phyloP scores from a whole-genome alignment of 1,284 basidiomycete species.

The Moesziomyces parantarcticus region DNA sequence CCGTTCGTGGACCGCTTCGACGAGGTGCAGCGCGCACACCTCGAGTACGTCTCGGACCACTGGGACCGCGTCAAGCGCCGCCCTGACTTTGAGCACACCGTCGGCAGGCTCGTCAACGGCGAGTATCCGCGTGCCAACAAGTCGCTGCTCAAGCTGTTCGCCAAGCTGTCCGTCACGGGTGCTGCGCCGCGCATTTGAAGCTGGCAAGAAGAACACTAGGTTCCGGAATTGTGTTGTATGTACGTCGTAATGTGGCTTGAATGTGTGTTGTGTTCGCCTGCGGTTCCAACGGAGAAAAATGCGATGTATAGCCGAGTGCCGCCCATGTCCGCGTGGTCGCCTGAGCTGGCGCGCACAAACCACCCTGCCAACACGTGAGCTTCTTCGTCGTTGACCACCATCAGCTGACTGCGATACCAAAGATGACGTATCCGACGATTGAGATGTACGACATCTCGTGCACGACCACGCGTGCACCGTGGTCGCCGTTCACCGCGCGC shows the following conservation, averaged over 20 bases:
- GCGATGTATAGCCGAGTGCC: not conserved
- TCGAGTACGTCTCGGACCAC: slow-evolving; percentile 51
- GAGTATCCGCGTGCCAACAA: slow-evolving; percentile 49
- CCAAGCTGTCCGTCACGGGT: slow-evolving; percentile 36
- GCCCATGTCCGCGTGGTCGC: not conserved
- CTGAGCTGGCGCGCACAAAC: not conserved
- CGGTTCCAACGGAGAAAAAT: not conserved
- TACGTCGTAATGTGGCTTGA: not conserved
- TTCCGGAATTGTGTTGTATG: no score
- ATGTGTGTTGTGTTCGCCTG: not conserved
- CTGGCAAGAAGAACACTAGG: not conserved
- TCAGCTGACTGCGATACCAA: not conserved
- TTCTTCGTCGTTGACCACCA: not conserved
- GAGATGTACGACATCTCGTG: slow-evolving; percentile 39
- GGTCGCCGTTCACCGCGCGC: slow-evolving; percentile 38
- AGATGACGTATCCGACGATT: slow-evolving; percentile 27
- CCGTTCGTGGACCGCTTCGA: slow-evolving; percentile 57
- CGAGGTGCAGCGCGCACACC: slow-evolving; percentile 55
- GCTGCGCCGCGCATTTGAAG: not conserved
- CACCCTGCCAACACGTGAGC: not conserved
- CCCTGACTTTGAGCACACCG: slow-evolving; percentile 53
- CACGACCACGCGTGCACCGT: slow-evolving; percentile 19
- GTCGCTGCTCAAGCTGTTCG: slow-evolving; percentile 55
- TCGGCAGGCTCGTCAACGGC: slow-evolving; percentile 44
- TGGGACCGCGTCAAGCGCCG: slow-evolving; percentile 56